Conservation (phyloP, 1,139 yeast species). For the Blastobotrys indianensis region DNA sequence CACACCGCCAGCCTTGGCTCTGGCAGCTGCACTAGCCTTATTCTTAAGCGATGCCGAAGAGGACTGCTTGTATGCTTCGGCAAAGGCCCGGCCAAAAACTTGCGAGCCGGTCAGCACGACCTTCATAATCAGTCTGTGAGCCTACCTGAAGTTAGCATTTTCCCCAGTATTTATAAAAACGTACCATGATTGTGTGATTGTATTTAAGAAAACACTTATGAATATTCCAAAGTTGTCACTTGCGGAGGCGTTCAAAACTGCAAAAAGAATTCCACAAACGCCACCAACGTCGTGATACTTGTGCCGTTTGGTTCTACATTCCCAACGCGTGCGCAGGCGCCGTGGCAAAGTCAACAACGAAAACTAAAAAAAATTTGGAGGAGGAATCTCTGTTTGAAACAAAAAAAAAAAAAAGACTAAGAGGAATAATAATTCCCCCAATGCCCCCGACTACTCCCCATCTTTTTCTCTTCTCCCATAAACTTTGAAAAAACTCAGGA, state of each 20-base stretch:
- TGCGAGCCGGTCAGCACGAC: slow-evolving; percentile 92
- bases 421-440: not conserved
- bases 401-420: not conserved
- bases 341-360: too few relatives aligned
- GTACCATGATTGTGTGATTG: not conserved
- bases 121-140: slow-evolving; percentile 84
- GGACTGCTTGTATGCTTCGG: slow-evolving; percentile 97
- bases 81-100: slow-evolving; percentile 91
- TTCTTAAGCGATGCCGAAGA: slow-evolving; percentile 77
- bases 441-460: not conserved
- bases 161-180: not conserved
- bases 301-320: too few relatives aligned
- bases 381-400: too few relatives aligned
- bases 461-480: not conserved
- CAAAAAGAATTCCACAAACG: not conserved
- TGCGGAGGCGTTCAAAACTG: not conserved
- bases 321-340: too few relatives aligned
- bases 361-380: too few relatives aligned
- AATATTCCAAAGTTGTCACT: not conserved
- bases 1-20: slow-evolving; percentile 69
- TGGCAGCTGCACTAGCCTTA: slow-evolving; percentile 53
- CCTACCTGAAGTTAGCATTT: slow-evolving; percentile 39
- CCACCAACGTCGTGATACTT: too few relatives aligned
- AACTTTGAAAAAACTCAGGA: not conserved
- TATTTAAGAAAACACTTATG: not conserved